phyloP scores from a whole-genome alignment of 202 grass and related monocot genomes.

The Cymbopogon flexuosus region DNA sequence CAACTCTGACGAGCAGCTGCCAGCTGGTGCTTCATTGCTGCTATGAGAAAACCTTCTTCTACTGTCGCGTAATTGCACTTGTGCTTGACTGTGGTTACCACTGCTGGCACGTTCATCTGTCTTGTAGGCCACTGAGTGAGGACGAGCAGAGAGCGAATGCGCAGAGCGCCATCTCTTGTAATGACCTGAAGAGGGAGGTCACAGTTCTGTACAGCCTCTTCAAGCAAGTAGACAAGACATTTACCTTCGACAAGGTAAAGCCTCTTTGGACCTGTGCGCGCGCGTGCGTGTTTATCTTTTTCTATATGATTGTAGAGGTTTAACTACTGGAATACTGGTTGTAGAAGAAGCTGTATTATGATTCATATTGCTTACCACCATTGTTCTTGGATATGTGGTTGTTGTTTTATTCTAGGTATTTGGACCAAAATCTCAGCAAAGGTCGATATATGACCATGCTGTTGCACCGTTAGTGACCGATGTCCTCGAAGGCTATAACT shows the following conservation, averaged over 20 bases:
- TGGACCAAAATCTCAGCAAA: slow-evolving; percentile 74
- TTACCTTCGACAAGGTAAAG: slow-evolving; percentile 79
- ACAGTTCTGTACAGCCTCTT: slow-evolving; percentile 49
- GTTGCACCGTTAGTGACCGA: slow-evolving; percentile 62
- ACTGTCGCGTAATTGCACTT: background rate
- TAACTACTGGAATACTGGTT: background rate
- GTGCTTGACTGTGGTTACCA: background rate
- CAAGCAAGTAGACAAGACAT: slow-evolving; percentile 71
- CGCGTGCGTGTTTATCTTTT: background rate
- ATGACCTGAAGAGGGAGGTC: slow-evolving; percentile 60
- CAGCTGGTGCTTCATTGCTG: background rate
- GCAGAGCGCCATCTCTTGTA: slow-evolving; percentile 59
- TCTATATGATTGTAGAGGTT: background rate
- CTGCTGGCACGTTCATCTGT: slow-evolving; percentile 10
- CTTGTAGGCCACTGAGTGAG: slow-evolving; percentile 54
- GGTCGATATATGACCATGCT: slow-evolving; percentile 55
- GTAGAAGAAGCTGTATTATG: background rate
- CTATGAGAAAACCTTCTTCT: background rate
- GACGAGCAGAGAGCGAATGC: slow-evolving; percentile 58
- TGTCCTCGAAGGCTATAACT: slow-evolving; percentile 84
- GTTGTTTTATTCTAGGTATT: slow-evolving; percentile 57
- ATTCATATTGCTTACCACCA: background rate
- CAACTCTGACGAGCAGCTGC: background rate
- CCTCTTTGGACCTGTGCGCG: background rate
- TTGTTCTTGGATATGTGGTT: background rate